Base-by-base conservation (phyloP, 2,329 filamentous ascomycete genomes). In the Ophiocordyceps camponoti-rufipedis region DNA sequence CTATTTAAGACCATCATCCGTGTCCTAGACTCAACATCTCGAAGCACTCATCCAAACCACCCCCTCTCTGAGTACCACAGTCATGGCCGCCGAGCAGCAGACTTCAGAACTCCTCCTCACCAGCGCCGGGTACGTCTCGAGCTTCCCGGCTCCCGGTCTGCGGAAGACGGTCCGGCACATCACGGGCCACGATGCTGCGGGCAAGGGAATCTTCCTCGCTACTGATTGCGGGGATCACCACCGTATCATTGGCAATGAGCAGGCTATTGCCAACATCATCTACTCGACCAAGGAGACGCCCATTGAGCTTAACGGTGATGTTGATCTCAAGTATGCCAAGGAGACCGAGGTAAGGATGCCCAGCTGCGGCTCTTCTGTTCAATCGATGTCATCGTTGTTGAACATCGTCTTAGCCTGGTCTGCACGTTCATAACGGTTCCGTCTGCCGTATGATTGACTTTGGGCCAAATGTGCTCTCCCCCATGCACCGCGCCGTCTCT, bases 361-460 rank as follows among this genome's bases (percentile, higher is more conserved):
- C 18, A 10, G 10, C 18, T 2, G 7, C 3, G 16, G 6, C 4
- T 18, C 16, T 14, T 18, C 29, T 13, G 14, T 12, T 19, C n/a
- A n/a, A n/a, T n/a, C n/a, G n/a, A n/a, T n/a, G 8, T 7, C 5
- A 9, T 32, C 16, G 5, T 11, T 18, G 11, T 31, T 11, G 4
- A 31, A 10, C 9, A 14, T 8, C 4, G 2, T 32, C 11, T 3
- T 28, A 43, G 41, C 41, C 41, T 2, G 56, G 58, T 4, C 50
- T 62, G 47, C 54, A 44, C 35, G 49, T 58, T 19, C 51, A 53
- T 9, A 53, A 52, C 33, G 68, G 69, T 33, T 66, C 63, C 1
- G 63, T 72, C 4, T 59, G 65, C 28, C 64, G 68, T 3, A 61
- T 68, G 44, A 68, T 73, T 28, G 70, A 74, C 52, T 67, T 73